Evolutionary conservation across 495 filamentous ascomycete species (phyloP).

Genomic region (Rhypophila decipiens): DNA sequence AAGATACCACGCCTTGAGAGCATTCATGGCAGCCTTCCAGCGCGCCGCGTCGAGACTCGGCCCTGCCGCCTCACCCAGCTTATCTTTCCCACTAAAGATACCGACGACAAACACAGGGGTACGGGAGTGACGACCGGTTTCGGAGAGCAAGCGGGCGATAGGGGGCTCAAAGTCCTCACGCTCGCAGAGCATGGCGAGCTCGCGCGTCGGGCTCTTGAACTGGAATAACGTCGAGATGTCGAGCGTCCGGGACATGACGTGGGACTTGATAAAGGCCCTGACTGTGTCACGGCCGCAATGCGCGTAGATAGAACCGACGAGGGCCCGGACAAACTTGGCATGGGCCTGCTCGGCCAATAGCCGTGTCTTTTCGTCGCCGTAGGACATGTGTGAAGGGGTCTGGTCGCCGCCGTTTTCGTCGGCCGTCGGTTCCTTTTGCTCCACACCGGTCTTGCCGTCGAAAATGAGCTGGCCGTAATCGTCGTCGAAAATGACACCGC

Average conservation of each 20-base stretch:
- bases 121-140: constrained; percentile 77
- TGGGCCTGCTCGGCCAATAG: constrained; percentile 25
- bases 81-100: constrained; percentile 80
- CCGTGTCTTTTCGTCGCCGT: constrained; percentile 26
- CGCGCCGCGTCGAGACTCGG: constrained; percentile 69
- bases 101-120: constrained; percentile 92
- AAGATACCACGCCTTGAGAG: constrained; percentile 91
- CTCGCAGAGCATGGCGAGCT: constrained; percentile 71
- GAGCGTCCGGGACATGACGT: constrained; percentile 75
- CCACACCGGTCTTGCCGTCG: constrained; percentile 1
- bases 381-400: constrained; percentile 11
- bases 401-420: not conserved
- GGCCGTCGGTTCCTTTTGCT: constrained; percentile 5
- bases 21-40: constrained; percentile 68
- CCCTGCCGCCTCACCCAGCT: constrained; percentile 80
- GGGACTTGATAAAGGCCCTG: constrained; percentile 73
- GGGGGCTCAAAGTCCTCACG: constrained; percentile 85
- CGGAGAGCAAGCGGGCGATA: constrained; percentile 75
- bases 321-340: constrained; percentile 68
- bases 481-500: constrained; percentile 69
- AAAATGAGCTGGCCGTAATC: constrained; percentile 61
- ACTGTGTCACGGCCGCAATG: constrained; percentile 64
- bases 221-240: constrained; percentile 70
- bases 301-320: constrained; percentile 77
- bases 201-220: constrained; percentile 74